Conservation (phyloP, 768 basidiomycete genomes). For the Clitopilus passeckerianus region DNA sequence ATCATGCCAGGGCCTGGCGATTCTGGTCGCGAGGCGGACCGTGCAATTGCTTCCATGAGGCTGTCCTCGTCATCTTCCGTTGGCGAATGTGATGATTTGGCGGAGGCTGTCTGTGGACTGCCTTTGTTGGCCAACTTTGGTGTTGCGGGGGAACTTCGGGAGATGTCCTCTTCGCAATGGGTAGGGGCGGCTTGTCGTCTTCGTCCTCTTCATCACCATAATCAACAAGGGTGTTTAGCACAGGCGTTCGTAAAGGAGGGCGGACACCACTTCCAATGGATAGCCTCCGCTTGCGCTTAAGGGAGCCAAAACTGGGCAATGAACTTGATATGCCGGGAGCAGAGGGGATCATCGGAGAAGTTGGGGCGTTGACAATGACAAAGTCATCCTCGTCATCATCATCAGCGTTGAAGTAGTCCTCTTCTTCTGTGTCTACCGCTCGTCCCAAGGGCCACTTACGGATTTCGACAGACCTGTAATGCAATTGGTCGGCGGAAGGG, state of each 20-base stretch:
- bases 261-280: slow-evolving; percentile 36
- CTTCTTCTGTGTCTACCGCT: slow-evolving; percentile 71
- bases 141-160: slow-evolving; percentile 27
- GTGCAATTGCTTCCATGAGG: slow-evolving; percentile 50
- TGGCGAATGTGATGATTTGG: slow-evolving; percentile 36
- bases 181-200: slow-evolving; percentile 5
- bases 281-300: slow-evolving; percentile 58
- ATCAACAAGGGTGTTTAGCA: slow-evolving; percentile 62
- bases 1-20: slow-evolving; percentile 30
- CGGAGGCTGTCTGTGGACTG: slow-evolving; percentile 23
- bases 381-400: slow-evolving; percentile 66
- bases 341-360: slow-evolving; percentile 29
- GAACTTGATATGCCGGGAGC: slow-evolving; percentile 23
- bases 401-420: slow-evolving; percentile 89
- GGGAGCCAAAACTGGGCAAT: slow-evolving; percentile 21
- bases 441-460: slow-evolving; percentile 45
- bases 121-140: slow-evolving; percentile 34
- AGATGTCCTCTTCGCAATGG: slow-evolving; percentile 11
- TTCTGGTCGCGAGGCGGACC: slow-evolving; percentile 30
- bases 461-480: slow-evolving; percentile 30
- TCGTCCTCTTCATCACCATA: slow-evolving; percentile 71
- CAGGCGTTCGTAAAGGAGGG: slow-evolving; percentile 45
- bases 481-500: slow-evolving; percentile 9
- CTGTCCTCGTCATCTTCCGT: slow-evolving; percentile 51
- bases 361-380: slow-evolving; percentile 24